These are phyloP conservation scores for Pythium brachiatum DNA, from an alignment of 352 stramenopile species.

Conservation along the genomic window DNA sequence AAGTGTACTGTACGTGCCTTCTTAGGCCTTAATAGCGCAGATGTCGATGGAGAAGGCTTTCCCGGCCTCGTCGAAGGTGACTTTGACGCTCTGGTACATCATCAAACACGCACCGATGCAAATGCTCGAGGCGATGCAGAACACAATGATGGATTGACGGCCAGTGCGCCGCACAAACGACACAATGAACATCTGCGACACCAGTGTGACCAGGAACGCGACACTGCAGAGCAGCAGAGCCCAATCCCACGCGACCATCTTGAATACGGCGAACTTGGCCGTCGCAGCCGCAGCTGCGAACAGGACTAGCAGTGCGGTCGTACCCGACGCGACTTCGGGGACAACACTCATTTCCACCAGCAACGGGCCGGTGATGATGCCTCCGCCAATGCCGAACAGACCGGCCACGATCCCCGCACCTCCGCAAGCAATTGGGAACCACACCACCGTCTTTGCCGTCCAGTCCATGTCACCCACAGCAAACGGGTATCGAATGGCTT, in stretches of 20 bases:
- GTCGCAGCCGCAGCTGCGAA: slow-evolving; percentile 39
- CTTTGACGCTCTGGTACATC: slow-evolving; percentile 42
- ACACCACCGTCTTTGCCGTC: slow-evolving; percentile 34
- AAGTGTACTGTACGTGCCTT: no score
- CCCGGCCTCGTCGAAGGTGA: slow-evolving; percentile 32
- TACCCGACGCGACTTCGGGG: slow-evolving; percentile 41
- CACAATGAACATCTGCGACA: slow-evolving; percentile 42
- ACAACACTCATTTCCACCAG: slow-evolving; percentile 52
- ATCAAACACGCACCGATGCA: slow-evolving; percentile 38
- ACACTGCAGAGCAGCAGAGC: slow-evolving; percentile 29
- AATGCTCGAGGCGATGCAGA: slow-evolving; percentile 38
- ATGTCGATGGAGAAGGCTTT: slow-evolving; percentile 34
- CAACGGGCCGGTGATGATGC: slow-evolving; percentile 46
- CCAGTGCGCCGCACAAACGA: slow-evolving; percentile 41
- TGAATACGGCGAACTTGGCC: slow-evolving; percentile 46
- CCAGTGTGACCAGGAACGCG: slow-evolving; percentile 38
- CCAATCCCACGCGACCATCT: slow-evolving; percentile 45
- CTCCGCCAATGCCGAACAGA: slow-evolving; percentile 51
- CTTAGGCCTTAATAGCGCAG: slow-evolving; percentile 19
- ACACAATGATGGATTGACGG: slow-evolving; percentile 41
- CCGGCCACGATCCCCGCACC: slow-evolving; percentile 40
- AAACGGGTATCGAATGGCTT: slow-evolving; percentile 32
- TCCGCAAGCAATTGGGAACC: slow-evolving; percentile 37
- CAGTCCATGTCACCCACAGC: slow-evolving; percentile 38
- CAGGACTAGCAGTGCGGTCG: slow-evolving; percentile 42